These are phyloP conservation scores for Fusarium stilboides DNA, from an alignment of 2,329 filamentous ascomycete genomes.

Conservation along the genomic window DNA sequence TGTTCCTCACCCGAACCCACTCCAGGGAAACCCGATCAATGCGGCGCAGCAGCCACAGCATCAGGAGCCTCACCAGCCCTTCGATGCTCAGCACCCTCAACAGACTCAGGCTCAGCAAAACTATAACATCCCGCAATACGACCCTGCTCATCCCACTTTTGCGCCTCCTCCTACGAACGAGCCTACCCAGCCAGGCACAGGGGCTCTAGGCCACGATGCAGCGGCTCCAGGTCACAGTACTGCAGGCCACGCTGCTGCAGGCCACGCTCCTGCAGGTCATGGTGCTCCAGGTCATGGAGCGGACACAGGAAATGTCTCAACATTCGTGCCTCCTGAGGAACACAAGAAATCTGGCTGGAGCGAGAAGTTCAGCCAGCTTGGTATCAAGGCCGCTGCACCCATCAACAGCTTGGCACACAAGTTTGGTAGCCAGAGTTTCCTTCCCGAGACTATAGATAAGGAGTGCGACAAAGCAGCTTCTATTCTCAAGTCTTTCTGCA, in stretches of 20 bases:
- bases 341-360: constrained; percentile 51
- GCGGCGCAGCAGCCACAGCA: constrained; percentile 24
- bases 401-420: constrained; percentile 88
- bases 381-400: constrained; percentile 73
- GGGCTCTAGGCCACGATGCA: constrained; percentile 9
- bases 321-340: constrained; percentile 30
- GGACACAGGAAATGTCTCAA: constrained; percentile 16
- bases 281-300: neutral
- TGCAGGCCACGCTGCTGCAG: neutral
- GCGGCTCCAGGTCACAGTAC: neutral
- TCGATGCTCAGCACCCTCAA: constrained; percentile 11
- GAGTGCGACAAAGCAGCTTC: constrained; percentile 92
- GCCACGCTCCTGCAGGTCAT: neutral
- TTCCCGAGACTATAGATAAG: constrained; percentile 88
- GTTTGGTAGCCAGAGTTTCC: constrained; percentile 86
- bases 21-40: constrained; percentile 39
- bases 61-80: constrained; percentile 19
- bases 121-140: constrained; percentile 52
- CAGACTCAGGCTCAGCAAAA: constrained; percentile 36
- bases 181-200: constrained; percentile 4
- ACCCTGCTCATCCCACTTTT: constrained; percentile 52
- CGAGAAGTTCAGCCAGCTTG: constrained; percentile 52
- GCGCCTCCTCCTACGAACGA: constrained; percentile 48
- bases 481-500: constrained; percentile 89
- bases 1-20: constrained; percentile 38